Base-by-base conservation (phyloP, 163 green algal genomes). In the Scenedesmus sp. region DNA sequence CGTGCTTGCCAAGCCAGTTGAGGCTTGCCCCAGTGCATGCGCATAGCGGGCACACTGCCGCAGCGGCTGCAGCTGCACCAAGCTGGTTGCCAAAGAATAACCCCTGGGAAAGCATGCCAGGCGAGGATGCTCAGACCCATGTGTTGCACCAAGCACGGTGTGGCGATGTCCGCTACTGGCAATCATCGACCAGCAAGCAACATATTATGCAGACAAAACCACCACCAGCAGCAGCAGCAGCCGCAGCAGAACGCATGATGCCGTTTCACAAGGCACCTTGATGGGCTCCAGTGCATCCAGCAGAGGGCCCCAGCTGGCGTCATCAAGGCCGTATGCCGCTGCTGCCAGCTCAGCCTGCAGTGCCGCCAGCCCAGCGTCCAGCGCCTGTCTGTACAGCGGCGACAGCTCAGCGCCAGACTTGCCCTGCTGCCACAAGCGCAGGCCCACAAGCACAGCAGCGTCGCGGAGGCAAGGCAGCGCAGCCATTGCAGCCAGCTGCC, bases 311-410 rank as follows among this genome's bases (percentile, higher is more conserved):
- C 88, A 90, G 70, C 46, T 94, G 56, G 26, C 88, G 53, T 37
- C 44, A 26, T 87, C 78, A 30, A 53, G 9, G 37, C 43, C 22
- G n/a, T 44, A 43, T 30, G 56, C 56, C 51, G 49, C 87, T 87
- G 86, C 73, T 49, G 81, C 44, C 20, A 88, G 4, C 89, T 94
- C 92, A 6, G 76, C 68, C 15, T 72, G 46, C 68, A 92, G 81
- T 33, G 90, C 89, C 61, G 24, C 16, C 61, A 85, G 85, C 6
- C 93, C 90, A 42, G 6, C 86, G 81, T 88, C 93, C 30, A 89
- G 80, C 9, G 92, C 93, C 1, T 91, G 68, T 1, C 82, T 37
- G 78, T 94, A 94, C 43, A 89, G 35, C 35, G 35, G 22, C 40
- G 87, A 40, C 2, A 88, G 92, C 65, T 76, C 16, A 26, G 26